A percentile compares a stretch with the other conserved stretches of the same genome.
These are phyloP conservation scores for Phytophthora pinifolia DNA, from an alignment of 352 stramenopile genomes.

Conservation along the genomic window DNA sequence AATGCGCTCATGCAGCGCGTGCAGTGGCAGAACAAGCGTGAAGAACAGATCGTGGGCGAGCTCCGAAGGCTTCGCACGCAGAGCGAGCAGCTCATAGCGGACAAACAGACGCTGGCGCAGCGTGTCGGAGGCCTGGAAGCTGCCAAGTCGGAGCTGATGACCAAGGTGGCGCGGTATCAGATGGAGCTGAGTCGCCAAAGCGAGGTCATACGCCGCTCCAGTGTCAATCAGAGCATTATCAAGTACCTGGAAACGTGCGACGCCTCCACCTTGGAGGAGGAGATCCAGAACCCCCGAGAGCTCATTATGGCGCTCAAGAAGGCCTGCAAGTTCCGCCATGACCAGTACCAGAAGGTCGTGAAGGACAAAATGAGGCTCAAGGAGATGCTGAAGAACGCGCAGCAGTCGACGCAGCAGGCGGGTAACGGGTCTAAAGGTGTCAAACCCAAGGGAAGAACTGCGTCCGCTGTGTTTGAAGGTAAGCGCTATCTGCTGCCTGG, in stretches of 20 bases:
- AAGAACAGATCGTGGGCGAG: constrained; percentile 58
- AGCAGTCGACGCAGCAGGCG: constrained; percentile 20
- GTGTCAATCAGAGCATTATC: constrained; percentile 75
- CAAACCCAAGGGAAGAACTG: constrained; percentile 36
- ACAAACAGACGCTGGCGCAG: constrained; percentile 66
- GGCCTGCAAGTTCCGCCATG: constrained; percentile 75
- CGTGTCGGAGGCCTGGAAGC: constrained; percentile 46
- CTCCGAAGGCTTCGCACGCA: constrained; percentile 58
- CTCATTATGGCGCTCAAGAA: constrained; percentile 82
- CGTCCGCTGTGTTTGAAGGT: constrained; percentile 18
- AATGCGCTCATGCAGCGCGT: constrained; percentile 65
- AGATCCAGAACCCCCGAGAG: constrained; percentile 77
- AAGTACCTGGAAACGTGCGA: constrained; percentile 76
- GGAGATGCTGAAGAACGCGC: constrained; percentile 53
- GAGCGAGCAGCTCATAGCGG: constrained; percentile 59
- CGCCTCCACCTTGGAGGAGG: constrained; percentile 61
- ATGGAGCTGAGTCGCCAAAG: constrained; percentile 66
- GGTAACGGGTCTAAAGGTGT: constrained; percentile 4
- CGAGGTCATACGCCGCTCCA: constrained; percentile 44
- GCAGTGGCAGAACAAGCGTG: constrained; percentile 80
- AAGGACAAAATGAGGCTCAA: constrained; percentile 78
- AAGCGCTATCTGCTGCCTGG: constrained; percentile 24
- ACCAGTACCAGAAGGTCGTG: constrained; percentile 83
- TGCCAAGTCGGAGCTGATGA: constrained; percentile 57
- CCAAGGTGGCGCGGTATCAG: constrained; percentile 78